Conservation (phyloP, 176 grass and related monocot species). For the Oryza meyeriana region DNA sequence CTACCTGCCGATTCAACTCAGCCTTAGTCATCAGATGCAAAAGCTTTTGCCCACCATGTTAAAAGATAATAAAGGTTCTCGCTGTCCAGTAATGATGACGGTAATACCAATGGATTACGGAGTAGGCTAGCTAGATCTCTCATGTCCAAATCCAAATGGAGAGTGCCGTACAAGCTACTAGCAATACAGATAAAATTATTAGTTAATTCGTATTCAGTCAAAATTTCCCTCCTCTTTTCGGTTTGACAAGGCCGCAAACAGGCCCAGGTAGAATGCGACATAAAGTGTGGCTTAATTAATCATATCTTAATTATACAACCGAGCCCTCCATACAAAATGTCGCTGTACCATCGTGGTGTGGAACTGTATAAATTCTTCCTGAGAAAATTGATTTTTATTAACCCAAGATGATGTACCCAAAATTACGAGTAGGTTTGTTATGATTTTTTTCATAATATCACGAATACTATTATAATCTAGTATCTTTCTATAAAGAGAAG, state of each 20-base stretch:
- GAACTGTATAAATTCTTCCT: background rate
- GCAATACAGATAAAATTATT: background rate
- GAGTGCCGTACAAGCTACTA: background rate
- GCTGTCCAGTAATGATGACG: constrained; percentile 15
- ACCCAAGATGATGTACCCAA: too few species aligned
- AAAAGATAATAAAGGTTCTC: background rate
- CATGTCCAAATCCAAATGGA: constrained; percentile 18
- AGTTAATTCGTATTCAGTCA: background rate
- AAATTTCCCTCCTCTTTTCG: background rate
- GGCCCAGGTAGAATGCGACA: background rate
- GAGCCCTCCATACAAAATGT: background rate
- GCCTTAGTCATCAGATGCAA: background rate
- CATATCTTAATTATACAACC: background rate
- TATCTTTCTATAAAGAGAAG: too few species aligned
- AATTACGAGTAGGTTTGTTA: too few species aligned
- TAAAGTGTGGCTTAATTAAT: background rate
- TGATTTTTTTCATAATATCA: too few species aligned
- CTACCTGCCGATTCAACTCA: too few species aligned
- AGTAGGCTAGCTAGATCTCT: constrained; percentile 11
- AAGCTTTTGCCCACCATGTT: background rate
- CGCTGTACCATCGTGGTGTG: too few species aligned
- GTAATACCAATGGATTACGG: background rate
- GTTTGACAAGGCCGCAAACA: background rate
- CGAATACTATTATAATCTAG: too few species aligned
- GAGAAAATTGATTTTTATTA: background rate